These are phyloP conservation scores for Oehlia diaphana DNA, from an alignment of 192 early-diverging fungal genomes.

Conservation along the genomic window DNA sequence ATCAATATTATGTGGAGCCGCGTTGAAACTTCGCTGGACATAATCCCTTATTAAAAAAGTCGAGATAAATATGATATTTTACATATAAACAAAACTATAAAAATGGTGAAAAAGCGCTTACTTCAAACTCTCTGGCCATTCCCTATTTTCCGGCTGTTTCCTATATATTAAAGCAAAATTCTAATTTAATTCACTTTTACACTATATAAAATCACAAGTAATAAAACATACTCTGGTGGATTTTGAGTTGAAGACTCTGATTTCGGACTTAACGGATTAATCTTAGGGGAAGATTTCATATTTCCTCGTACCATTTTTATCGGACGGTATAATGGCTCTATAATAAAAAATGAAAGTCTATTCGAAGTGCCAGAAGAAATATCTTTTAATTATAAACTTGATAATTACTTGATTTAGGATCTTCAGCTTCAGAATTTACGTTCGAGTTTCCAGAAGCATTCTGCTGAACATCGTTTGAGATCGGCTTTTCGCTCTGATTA, in stretches of 20 bases:
- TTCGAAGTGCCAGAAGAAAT: not conserved
- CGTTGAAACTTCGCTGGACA: conserved; percentile 41
- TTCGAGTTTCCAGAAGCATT: conserved; percentile 24
- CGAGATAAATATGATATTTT: not conserved
- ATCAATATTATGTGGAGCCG: conserved; percentile 38
- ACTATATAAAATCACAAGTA: not conserved
- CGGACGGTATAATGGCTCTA: conserved; percentile 15
- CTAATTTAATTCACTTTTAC: not conserved
- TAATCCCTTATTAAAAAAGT: conserved; percentile 38
- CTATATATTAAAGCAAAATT: not conserved
- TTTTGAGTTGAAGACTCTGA: not conserved
- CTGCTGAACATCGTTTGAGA: conserved; percentile 16
- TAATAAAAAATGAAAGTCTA: not conserved
- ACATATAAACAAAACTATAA: not conserved
- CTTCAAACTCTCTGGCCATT: conserved; percentile 30
- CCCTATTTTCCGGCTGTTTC: conserved; percentile 9
- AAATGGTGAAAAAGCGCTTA: not conserved
- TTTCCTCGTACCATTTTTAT: conserved; percentile 9
- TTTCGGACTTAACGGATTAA: conserved; percentile 4
- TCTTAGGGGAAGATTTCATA: conserved; percentile 1
- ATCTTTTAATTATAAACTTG: not conserved
- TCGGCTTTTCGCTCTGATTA: not conserved
- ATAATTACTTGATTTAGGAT: conserved; percentile 11
- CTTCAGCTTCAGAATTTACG: not conserved
- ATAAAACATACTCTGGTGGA: not conserved